Percentiles rank a stretch among this genome's conserved stretches.
phyloP scores from a whole-genome alignment of 805 yeast species.

The Jamesozyma rosinii region DNA sequence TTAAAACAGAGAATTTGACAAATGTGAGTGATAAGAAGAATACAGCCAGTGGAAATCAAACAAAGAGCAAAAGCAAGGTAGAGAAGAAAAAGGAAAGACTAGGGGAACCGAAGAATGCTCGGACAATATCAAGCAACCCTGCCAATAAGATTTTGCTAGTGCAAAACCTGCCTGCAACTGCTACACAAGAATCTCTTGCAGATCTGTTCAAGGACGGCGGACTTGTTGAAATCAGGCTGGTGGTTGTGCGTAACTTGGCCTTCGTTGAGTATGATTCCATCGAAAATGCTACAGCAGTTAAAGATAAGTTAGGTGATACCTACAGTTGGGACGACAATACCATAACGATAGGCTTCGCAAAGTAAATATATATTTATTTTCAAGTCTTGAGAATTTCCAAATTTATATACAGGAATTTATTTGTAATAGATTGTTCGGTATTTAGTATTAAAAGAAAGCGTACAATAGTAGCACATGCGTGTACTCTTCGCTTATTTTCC shows the following conservation, averaged over 20 bases:
- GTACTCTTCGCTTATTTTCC: slow-evolving; percentile 44
- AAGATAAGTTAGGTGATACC: slow-evolving; percentile 11
- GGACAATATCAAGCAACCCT: slow-evolving; percentile 30
- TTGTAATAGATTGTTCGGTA: neutral
- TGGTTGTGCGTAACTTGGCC: slow-evolving; percentile 60
- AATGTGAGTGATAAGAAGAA: slow-evolving; percentile 1
- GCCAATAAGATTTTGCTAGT: slow-evolving; percentile 64
- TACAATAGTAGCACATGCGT: neutral
- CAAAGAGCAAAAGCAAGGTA: slow-evolving; percentile 1
- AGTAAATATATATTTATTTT: slow-evolving; percentile 4
- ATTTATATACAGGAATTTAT: neutral
- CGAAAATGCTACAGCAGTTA: slow-evolving; percentile 34
- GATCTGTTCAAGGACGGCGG: slow-evolving; percentile 47
- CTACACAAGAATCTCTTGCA: slow-evolving; percentile 35
- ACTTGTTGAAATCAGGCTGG: slow-evolving; percentile 55
- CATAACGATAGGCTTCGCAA: slow-evolving; percentile 27
- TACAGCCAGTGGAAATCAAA: neutral
- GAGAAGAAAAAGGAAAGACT: slow-evolving; percentile 8
- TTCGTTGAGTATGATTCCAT: slow-evolving; percentile 69
- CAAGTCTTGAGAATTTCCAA: neutral
- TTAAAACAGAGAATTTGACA: slow-evolving; percentile 7
- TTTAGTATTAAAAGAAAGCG: neutral
- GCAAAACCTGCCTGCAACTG: slow-evolving; percentile 48
- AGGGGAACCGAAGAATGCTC: slow-evolving; percentile 10
- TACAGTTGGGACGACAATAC: slow-evolving; percentile 7